These are phyloP conservation scores for Knufia petricola DNA, from an alignment of 2,329 filamentous ascomycete genomes.

Conservation along the genomic window DNA sequence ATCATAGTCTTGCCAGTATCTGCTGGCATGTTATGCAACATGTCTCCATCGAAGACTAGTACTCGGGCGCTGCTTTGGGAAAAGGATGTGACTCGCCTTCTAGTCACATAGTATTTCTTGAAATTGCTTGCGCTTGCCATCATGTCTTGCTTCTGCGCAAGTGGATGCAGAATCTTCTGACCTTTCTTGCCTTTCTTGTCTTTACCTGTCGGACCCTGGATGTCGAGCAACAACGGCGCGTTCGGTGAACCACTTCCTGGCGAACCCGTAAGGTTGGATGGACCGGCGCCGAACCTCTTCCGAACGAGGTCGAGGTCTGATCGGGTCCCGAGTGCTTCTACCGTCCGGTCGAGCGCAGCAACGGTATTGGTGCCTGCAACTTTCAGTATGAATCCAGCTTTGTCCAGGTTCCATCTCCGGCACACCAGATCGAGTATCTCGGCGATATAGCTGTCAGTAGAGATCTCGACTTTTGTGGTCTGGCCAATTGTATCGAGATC, in stretches of 20 bases:
- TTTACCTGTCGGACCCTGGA: constrained; percentile 21
- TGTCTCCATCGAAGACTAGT: constrained; percentile 55
- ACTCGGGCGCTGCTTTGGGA: constrained; percentile 51
- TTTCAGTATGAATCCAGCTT: constrained; percentile 53
- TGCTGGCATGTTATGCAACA: constrained; percentile 54
- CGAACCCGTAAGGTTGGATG: constrained; percentile 46
- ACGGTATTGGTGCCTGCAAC: constrained; percentile 54
- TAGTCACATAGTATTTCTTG: constrained; percentile 54
- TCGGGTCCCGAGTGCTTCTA: constrained; percentile 52
- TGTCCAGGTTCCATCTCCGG: constrained; percentile 54
- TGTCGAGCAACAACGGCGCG: constrained; percentile 50
- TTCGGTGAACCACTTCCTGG: constrained; percentile 55
- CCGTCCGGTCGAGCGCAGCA: constrained; percentile 54
- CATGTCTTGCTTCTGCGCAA: constrained; percentile 39
- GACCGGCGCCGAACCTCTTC: constrained; percentile 52
- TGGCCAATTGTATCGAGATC: constrained; percentile 49
- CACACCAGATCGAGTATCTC: constrained; percentile 56
- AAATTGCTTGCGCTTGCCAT: constrained; percentile 39
- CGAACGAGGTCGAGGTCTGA: constrained; percentile 53
- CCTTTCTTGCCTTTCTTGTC: constrained; percentile 36
- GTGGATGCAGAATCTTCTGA: constrained; percentile 35
- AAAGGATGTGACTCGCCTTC: constrained; percentile 58
- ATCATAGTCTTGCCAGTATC: constrained; percentile 43
- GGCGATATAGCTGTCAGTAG: constrained; percentile 58
- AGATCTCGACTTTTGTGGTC: constrained; percentile 46